Evolutionary conservation across 371 early-diverging fungal species (phyloP).

Genomic region (Homolaphlyctis polyrhiza): DNA sequence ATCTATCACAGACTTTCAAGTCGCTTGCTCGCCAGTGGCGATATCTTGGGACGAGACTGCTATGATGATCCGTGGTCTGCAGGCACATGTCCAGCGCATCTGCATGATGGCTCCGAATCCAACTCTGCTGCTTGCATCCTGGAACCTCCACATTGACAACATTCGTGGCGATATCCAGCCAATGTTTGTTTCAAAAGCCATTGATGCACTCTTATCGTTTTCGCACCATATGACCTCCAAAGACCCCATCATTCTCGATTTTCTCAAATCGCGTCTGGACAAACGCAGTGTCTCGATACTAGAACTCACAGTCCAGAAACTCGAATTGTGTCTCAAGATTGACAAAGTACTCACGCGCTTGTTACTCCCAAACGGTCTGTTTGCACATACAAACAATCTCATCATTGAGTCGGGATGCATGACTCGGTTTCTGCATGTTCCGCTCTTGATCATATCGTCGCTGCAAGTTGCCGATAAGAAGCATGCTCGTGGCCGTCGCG

Average conservation of each 20-base stretch:
- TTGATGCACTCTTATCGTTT: neutral
- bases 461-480: neutral
- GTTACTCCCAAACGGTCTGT: neutral
- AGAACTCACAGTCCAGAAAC: neutral
- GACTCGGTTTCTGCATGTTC: neutral
- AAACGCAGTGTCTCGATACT: neutral
- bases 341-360: slow-evolving; percentile 1
- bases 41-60: neutral
- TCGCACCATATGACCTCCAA: neutral
- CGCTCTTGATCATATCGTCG: slow-evolving; percentile 4
- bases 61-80: neutral
- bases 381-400: neutral
- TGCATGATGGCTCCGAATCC: neutral
- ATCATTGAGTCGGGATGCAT: neutral
- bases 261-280: neutral
- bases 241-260: neutral
- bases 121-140: neutral
- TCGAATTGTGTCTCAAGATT: neutral
- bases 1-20: neutral
- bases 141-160: neutral
- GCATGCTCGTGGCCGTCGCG: neutral
- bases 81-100: neutral
- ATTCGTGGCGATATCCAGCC: slow-evolving; percentile 2
- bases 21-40: neutral
- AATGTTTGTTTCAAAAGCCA: neutral